Evolutionary conservation across 2,329 filamentous ascomycete genomes (phyloP).

Genomic region (Neofusicoccum umdonicola): DNA sequence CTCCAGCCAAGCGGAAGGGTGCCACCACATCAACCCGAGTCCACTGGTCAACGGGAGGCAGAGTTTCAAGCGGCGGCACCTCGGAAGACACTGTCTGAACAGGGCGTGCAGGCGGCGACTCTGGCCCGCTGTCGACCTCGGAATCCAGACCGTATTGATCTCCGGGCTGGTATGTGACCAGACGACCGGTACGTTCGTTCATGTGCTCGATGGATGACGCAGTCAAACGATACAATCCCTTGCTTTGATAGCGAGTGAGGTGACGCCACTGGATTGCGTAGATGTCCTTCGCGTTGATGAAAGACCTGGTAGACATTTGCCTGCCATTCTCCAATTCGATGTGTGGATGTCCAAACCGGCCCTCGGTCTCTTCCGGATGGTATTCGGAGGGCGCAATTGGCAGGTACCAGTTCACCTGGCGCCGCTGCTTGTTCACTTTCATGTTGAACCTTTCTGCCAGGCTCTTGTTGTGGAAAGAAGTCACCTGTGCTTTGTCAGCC

Average conservation of each 20-base stretch:
- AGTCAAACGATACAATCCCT: not conserved
- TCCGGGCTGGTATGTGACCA: not conserved
- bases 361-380: slow-evolving; percentile 31
- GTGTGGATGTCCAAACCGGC: not conserved
- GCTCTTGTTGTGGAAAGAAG: slow-evolving; percentile 33
- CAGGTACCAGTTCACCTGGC: slow-evolving; percentile 33
- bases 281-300: slow-evolving; percentile 34
- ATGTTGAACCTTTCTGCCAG: slow-evolving; percentile 32
- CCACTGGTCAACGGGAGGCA: not conserved
- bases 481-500: slow-evolving; percentile 26
- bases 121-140: not conserved
- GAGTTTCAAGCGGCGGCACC: not conserved
- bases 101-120: not conserved
- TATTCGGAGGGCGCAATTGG: slow-evolving; percentile 31
- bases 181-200: not conserved
- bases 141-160: not conserved
- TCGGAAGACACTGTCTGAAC: not conserved
- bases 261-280: slow-evolving; percentile 33
- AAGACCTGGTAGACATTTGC: slow-evolving; percentile 31
- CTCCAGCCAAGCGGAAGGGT: not conserved
- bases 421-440: slow-evolving; percentile 25
- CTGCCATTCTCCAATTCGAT: slow-evolving; percentile 24
- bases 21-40: slow-evolving; percentile 1
- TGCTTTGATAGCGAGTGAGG: slow-evolving; percentile 18
- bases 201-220: not conserved